Evolutionary conservation across 768 basidiomycete genomes (phyloP).

Genomic region (Rhodotorula diobovata): DNA sequence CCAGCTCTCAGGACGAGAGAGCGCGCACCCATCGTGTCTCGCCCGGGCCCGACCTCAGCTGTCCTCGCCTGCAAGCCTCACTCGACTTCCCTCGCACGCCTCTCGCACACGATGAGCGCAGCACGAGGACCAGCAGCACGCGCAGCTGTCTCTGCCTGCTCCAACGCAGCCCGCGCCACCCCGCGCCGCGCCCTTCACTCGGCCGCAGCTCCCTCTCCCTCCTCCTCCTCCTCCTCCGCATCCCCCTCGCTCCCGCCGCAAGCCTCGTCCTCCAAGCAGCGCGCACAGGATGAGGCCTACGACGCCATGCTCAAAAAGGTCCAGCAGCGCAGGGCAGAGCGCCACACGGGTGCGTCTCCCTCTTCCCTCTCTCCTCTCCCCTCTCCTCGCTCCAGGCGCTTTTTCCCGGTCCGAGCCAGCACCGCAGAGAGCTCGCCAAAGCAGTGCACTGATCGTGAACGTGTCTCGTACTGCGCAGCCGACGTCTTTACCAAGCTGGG

Average conservation of each 20-base stretch:
- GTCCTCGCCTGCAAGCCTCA: too few relatives aligned
- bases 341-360: slow-evolving; percentile 10
- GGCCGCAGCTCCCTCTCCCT: slow-evolving; percentile 1
- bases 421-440: background rate
- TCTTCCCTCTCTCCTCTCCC: too few relatives aligned
- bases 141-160: background rate
- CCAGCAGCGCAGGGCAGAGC: slow-evolving; percentile 23
- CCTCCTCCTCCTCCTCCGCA: background rate
- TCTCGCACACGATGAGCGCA: background rate
- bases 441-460: too few relatives aligned
- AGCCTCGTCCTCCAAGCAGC: slow-evolving; percentile 5
- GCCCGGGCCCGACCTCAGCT: too few relatives aligned
- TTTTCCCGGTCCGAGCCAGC: background rate
- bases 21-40: too few relatives aligned
- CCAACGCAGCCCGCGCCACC: background rate
- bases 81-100: background rate
- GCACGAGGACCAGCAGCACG: background rate
- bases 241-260: background rate
- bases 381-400: background rate
- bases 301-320: slow-evolving; percentile 24
- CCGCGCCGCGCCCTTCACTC: background rate
- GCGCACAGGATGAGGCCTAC: slow-evolving; percentile 11
- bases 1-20: too few relatives aligned
- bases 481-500: slow-evolving; percentile 54
- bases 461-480: slow-evolving; percentile 1